Conservation (phyloP, 139 green algal species). For the Axilococcus clingmanii region DNA sequence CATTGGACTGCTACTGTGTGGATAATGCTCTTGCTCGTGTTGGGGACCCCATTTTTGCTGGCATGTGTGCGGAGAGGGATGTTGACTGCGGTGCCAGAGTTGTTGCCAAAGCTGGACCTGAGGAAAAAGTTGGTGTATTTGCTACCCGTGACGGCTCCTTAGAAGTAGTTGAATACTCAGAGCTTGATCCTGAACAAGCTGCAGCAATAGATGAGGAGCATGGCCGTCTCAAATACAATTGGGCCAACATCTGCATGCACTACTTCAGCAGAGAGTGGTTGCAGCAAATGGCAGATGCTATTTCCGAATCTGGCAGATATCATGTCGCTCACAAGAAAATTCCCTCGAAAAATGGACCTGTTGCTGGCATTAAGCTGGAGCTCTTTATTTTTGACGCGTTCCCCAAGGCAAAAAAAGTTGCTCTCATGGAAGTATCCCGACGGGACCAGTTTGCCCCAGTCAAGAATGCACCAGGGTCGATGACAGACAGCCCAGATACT, state of each 20-base stretch:
- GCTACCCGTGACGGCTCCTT: constrained; percentile 27
- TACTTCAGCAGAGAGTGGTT: constrained; percentile 80
- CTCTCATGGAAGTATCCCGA: constrained; percentile 52
- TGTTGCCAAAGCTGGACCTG: constrained; percentile 61
- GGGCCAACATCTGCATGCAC: constrained; percentile 96
- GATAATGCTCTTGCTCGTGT: constrained; percentile 79
- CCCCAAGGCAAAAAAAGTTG: constrained; percentile 29
- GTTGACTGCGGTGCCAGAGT: constrained; percentile 50
- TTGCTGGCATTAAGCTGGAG: constrained; percentile 85
- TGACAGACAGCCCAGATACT: constrained; percentile 72
- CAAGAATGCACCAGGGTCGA: constrained; percentile 68
- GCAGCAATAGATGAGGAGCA: constrained; percentile 39
- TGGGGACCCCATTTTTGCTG: constrained; percentile 72
- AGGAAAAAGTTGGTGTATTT: constrained; percentile 83
- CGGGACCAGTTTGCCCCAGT: constrained; percentile 79
- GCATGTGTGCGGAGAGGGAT: constrained; percentile 45
- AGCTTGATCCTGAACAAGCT: constrained; percentile 62
- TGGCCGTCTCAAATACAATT: constrained; percentile 67
- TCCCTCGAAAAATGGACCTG: constrained; percentile 36
- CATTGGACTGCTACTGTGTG: constrained; percentile 75
- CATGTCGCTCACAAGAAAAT: constrained; percentile 88
- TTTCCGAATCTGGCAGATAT: constrained; percentile 42
- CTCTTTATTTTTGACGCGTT: constrained; percentile 97
- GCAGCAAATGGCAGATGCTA: constrained; percentile 15
- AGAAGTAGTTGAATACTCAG: constrained; percentile 85